Base-by-base conservation (phyloP, 306 rosid species). In the Castanea mollissima region DNA sequence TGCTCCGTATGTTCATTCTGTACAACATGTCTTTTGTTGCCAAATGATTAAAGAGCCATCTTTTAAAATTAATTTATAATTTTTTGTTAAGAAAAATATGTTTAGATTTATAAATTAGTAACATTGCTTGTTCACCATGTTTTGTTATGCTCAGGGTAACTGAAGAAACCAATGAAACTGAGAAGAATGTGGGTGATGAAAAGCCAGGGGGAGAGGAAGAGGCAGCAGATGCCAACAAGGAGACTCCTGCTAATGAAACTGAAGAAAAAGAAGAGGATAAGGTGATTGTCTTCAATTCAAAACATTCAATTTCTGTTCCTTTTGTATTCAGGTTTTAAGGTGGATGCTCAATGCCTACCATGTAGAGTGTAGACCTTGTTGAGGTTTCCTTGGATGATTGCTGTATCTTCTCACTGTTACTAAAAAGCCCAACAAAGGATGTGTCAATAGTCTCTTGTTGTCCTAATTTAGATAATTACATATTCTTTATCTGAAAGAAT, bases 251-350 rank as follows among this genome's bases (percentile, higher is more conserved):
- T 58, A 81, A 74, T 74, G 98, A 80, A 86, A 41, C 82, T 23
- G 96, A 89, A 85, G 97, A 93, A 81, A 89, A 90, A 65, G 98
- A 91, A 78, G 91, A 91, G 91, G 97, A 91, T 59, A 93, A 91
- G 93, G 98, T 95, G 63, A 69, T 55, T 55, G 12, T 27, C 73
- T 25, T 14, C 41, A 23, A 62, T 13, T 56, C 20, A 6, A 2
- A 1, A 3, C 25, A 19, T 3, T 75, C 13, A 25, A 14, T 68
- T 57, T 68, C 19, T 4, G 10, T 76, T 6, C n/a, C 63, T 27
- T 19, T 67, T 19, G 19, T 9, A 0, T 34, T 23, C 1, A 59
- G 35, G 38, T 35, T 68, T 21, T 6, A n/a, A 62, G 6, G 27
- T 62, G 31, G 69, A 6, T 67, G 51, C 51, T 15, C n/a, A 65